Percentiles rank a stretch among this genome's conserved stretches.
Conservation (phyloP, 208 protist species). For the Leishmania braziliensis region DNA sequence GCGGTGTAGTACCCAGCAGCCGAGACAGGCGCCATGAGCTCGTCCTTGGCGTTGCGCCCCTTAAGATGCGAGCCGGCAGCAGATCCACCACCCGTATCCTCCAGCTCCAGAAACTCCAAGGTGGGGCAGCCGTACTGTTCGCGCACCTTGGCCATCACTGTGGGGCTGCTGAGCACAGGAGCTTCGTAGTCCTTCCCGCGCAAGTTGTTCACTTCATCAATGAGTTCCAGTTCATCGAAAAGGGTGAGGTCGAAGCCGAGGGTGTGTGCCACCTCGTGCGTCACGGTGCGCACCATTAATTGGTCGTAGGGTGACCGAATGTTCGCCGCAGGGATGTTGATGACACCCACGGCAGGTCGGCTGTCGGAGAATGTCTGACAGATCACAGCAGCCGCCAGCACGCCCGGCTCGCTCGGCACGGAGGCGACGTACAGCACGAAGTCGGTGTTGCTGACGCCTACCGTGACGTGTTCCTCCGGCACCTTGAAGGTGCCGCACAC, state of each 20-base stretch:
- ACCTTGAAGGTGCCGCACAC: background rate
- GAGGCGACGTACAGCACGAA: conserved; percentile 63
- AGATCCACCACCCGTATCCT: conserved; percentile 49
- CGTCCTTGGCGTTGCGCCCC: conserved; percentile 72
- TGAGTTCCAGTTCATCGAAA: no score
- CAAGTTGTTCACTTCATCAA: no score
- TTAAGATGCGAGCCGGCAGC: conserved; percentile 93
- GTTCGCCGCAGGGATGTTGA: conserved; percentile 44
- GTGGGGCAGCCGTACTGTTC: conserved; percentile 69
- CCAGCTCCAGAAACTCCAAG: conserved; percentile 69
- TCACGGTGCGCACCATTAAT: conserved; percentile 27
- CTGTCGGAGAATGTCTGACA: no score
- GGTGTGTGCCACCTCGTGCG: conserved; percentile 85
- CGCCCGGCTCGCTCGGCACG: conserved; percentile 3
- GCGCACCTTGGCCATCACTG: conserved; percentile 34
- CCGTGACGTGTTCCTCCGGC: conserved; percentile 31
- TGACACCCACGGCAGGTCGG: conserved; percentile 40
- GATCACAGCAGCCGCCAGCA: no score
- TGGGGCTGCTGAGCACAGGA: conserved; percentile 36
- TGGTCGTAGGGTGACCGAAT: conserved; percentile 1
- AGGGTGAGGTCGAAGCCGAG: no score
- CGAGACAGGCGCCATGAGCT: conserved; percentile 72
- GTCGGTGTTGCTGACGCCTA: conserved; percentile 42
- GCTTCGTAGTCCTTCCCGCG: no score
- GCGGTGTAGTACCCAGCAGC: conserved; percentile 46